Conservation (phyloP, 805 yeast species). For the Wickerhamomyces rabaulensis region DNA sequence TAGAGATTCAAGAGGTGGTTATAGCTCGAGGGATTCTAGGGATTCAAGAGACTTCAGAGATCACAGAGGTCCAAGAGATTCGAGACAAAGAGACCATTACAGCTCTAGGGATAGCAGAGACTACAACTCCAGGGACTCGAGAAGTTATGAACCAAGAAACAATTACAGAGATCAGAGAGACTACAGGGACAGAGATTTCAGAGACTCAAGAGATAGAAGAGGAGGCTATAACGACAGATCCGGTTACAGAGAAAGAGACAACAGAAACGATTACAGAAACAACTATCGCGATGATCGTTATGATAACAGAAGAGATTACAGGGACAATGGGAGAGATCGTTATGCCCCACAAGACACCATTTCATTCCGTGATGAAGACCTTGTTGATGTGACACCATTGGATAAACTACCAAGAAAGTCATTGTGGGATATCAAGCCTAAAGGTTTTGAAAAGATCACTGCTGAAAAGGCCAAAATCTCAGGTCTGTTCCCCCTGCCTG, state of each 20-base stretch:
- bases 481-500: constrained; percentile 76
- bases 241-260: constrained; percentile 5
- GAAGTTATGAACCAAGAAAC: neutral
- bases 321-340: constrained; percentile 3
- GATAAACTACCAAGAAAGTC: constrained; percentile 47
- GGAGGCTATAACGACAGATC: constrained; percentile 4
- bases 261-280: constrained; percentile 8
- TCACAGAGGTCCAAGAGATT: constrained; percentile 4
- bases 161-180: constrained; percentile 3
- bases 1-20: neutral
- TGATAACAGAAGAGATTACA: constrained; percentile 1
- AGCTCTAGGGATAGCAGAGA: neutral
- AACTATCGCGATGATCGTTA: constrained; percentile 6
- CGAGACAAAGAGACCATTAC: constrained; percentile 5
- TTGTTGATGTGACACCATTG: constrained; percentile 40
- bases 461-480: constrained; percentile 75
- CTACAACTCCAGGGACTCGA: neutral
- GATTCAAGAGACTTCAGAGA: constrained; percentile 6
- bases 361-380: constrained; percentile 20
- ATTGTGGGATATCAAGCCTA: constrained; percentile 68
- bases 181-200: neutral
- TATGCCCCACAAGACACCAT: neutral
- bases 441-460: constrained; percentile 67
- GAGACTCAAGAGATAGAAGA: constrained; percentile 2
- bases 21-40: neutral